Evolutionary conservation across 129 eudicot species (phyloP).

Genomic region (Erigeron canadensis): DNA sequence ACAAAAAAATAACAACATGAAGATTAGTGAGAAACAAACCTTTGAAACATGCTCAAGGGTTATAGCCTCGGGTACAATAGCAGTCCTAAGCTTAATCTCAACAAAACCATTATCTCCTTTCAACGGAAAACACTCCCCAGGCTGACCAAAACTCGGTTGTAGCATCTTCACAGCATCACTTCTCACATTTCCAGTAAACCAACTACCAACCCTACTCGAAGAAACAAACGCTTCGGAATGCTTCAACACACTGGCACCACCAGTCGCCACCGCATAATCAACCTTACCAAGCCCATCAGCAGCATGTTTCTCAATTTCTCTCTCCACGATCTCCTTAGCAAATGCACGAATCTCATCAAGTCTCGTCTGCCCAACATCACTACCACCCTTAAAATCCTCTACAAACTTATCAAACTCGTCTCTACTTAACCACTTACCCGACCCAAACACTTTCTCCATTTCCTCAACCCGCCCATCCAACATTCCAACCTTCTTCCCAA

Average conservation of each 20-base stretch:
- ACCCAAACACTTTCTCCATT: slow-evolving; percentile 47
- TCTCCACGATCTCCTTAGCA: slow-evolving; percentile 70
- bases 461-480: slow-evolving; percentile 36
- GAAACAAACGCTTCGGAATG: slow-evolving; percentile 61
- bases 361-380: slow-evolving; percentile 32
- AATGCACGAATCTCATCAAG: slow-evolving; percentile 68
- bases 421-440: slow-evolving; percentile 43
- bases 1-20: neutral
- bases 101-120: slow-evolving; percentile 83
- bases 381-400: slow-evolving; percentile 54
- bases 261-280: slow-evolving; percentile 78
- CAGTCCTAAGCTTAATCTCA: slow-evolving; percentile 59
- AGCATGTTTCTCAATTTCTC: slow-evolving; percentile 83
- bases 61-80: slow-evolving; percentile 83
- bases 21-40: slow-evolving; percentile 40
- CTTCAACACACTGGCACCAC: slow-evolving; percentile 63
- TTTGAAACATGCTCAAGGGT: slow-evolving; percentile 92
- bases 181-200: slow-evolving; percentile 40
- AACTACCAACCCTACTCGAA: slow-evolving; percentile 22
- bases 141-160: slow-evolving; percentile 93
- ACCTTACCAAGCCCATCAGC: slow-evolving; percentile 95
- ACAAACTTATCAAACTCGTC: slow-evolving; percentile 54
- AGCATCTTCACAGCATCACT: slow-evolving; percentile 67
- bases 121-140: slow-evolving; percentile 87
- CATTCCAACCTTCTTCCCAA: slow-evolving; percentile 31